These are phyloP conservation scores for Termitomyces sp. DNA, from an alignment of 768 basidiomycete genomes.

Conservation along the genomic window DNA sequence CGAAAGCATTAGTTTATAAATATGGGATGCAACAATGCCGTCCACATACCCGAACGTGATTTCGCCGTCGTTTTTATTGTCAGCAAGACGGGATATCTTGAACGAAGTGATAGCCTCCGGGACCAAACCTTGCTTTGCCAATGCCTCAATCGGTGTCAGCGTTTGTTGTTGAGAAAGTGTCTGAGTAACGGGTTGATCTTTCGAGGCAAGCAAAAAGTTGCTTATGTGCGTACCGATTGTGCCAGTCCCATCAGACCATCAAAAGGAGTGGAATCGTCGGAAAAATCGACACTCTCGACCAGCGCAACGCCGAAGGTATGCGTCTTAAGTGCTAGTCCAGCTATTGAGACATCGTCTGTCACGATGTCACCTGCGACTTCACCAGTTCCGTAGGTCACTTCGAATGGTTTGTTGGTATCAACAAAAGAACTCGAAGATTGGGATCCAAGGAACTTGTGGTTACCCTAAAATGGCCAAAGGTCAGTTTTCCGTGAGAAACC, in stretches of 20 bases:
- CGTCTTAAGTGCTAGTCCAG: constrained; percentile 47
- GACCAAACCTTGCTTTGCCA: constrained; percentile 55
- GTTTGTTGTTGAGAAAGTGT: constrained; percentile 59
- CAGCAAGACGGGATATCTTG: constrained; percentile 73
- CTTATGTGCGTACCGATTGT: constrained; percentile 44
- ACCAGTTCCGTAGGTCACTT: constrained; percentile 68
- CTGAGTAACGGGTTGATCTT: constrained; percentile 21
- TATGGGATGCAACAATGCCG: not conserved
- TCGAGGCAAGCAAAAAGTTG: not conserved
- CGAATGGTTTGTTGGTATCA: constrained; percentile 44
- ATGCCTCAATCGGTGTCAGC: constrained; percentile 66
- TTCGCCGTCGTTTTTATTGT: constrained; percentile 69
- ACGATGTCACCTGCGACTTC: constrained; percentile 59
- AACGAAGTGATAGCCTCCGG: constrained; percentile 64
- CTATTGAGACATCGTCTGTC: constrained; percentile 58
- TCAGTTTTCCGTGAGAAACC: not conserved
- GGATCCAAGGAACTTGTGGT: constrained; percentile 63
- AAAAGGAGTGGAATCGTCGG: constrained; percentile 41
- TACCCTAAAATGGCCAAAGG: constrained; percentile 28
- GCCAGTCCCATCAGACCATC: constrained; percentile 80
- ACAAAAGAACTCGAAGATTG: constrained; percentile 59
- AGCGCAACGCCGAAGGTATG: constrained; percentile 69
- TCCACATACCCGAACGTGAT: constrained; percentile 63
- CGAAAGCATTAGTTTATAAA: not conserved
- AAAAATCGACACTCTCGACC: constrained; percentile 58